Base-by-base conservation (phyloP, 495 filamentous ascomycete genomes). In the Penicillium cataractarum region DNA sequence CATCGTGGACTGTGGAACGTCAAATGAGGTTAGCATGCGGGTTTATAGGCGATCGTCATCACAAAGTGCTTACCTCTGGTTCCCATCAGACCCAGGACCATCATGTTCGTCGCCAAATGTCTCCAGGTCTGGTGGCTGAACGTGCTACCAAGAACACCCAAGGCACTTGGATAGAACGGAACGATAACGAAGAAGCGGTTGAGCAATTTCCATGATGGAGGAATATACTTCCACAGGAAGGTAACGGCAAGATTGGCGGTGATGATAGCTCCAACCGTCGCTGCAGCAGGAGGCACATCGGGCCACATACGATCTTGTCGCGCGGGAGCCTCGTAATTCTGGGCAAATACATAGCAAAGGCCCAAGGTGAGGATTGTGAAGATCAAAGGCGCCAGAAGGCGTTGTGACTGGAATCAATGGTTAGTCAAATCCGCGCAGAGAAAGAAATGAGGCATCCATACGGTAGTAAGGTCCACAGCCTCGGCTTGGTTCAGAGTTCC, bases 161-260 rank as follows among this genome's bases (percentile, higher is more conserved):
- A 53, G 7, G 89, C 80, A 40, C 80, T 78, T 2, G 93, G 92
- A 42, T 88, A 87, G 7, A 85, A 88, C 4, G 91, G 84, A 17
- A 90, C 78, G 10, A 87, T 76, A 42, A 95, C 82, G 69, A 97
- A 91, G 72, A 92, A 92, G 39, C 80, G 85, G 70, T 96, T 97
- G 37, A 97, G 73, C 12, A 90, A 44, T n/a, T 76, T 73, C 89
- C 90, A 97, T 13, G 87, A 59, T 0, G 87, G 83, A 5, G 92
- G 91, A 4, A 72, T 70, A 46, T 85, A 50, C 65, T 82, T 84
- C 92, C 92, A 97, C 17, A 82, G 61, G 8, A 82, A 37, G 58
- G 83, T 90, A 17, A 93, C 74, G 5, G 77, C 66, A 13, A 87
- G 35, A 68, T 97, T 97, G 35, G 82, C 68, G 21, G 78, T 82